A percentile compares a stretch with the other conserved stretches of the same genome.
These are phyloP conservation scores for Penicillium odoratum DNA, from an alignment of 495 filamentous ascomycete genomes.

Conservation along the genomic window DNA sequence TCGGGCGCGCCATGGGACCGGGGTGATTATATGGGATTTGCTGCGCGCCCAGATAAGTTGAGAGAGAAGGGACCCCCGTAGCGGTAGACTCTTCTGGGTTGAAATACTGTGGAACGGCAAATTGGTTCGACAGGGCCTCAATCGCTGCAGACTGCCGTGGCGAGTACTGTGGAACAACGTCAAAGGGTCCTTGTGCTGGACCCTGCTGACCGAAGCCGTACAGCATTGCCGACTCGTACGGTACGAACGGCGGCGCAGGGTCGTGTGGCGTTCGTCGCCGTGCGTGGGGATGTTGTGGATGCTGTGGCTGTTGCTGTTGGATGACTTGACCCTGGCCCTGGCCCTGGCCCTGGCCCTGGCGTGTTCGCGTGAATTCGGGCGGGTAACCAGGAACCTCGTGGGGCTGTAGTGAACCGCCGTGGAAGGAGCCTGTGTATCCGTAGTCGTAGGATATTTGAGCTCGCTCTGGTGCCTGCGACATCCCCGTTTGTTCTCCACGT, in stretches of 20 bases:
- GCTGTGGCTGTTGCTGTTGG: constrained; percentile 16
- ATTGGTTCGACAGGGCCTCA: constrained; percentile 72
- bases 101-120: constrained; percentile 77
- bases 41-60: constrained; percentile 51
- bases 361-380: constrained; percentile 35
- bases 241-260: constrained; percentile 36
- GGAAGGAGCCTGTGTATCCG: constrained; percentile 46
- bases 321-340: not conserved
- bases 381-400: constrained; percentile 47
- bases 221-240: constrained; percentile 68
- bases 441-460: constrained; percentile 40
- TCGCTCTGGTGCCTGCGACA: constrained; percentile 37
- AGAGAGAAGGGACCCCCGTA: constrained; percentile 54
- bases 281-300: constrained; percentile 25
- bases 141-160: constrained; percentile 78
- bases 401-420: constrained; percentile 41
- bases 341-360: constrained; percentile 6
- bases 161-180: constrained; percentile 73
- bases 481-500: constrained; percentile 38
- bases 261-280: constrained; percentile 12
- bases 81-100: constrained; percentile 64
- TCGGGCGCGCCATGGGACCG: constrained; percentile 49
- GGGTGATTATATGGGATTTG: constrained; percentile 58
- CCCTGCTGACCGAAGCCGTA: constrained; percentile 75
- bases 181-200: constrained; percentile 69